Conservation (phyloP, 352 stramenopile genomes). For the Phytophthora pluvialis region DNA sequence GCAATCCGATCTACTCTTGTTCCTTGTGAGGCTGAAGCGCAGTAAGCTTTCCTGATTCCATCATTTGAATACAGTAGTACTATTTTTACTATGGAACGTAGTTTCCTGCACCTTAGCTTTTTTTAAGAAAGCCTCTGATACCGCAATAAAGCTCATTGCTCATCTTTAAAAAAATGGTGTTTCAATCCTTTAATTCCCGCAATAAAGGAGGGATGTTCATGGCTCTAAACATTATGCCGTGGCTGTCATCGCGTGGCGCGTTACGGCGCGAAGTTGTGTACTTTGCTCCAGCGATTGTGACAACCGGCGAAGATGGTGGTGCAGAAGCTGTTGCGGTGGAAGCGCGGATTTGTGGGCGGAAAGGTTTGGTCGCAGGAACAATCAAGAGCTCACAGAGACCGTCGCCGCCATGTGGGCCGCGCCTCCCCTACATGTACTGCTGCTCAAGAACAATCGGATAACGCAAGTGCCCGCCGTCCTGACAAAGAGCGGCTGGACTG, state of each 20-base stretch:
- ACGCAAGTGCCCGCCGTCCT: slow-evolving; percentile 1
- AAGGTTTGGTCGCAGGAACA: slow-evolving; percentile 18
- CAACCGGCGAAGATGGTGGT: not conserved
- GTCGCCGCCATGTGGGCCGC: slow-evolving; percentile 15
- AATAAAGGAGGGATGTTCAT: not conserved
- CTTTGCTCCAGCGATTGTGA: not conserved
- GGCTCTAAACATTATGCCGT: not conserved
- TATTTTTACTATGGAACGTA: too few relatives aligned
- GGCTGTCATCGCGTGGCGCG: not conserved
- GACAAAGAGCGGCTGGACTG: not conserved
- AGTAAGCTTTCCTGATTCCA: too few relatives aligned
- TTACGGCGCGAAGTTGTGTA: slow-evolving; percentile 7
- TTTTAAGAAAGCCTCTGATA: too few relatives aligned
- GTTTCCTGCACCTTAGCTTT: too few relatives aligned
- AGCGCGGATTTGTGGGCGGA: slow-evolving; percentile 22
- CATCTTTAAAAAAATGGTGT: too few relatives aligned
- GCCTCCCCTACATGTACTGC: slow-evolving; percentile 13
- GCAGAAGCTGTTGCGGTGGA: slow-evolving; percentile 28
- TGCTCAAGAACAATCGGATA: slow-evolving; percentile 24
- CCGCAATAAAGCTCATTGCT: too few relatives aligned
- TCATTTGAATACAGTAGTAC: too few relatives aligned
- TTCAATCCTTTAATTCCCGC: too few relatives aligned
- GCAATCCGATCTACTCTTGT: too few relatives aligned
- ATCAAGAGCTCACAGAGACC: slow-evolving; percentile 31
- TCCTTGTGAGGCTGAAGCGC: too few relatives aligned